Evolutionary conservation across 345 rosid genomes (phyloP), one percentile per base, ranked within the genome.

Genomic region (Raphanus sativus): DNA sequence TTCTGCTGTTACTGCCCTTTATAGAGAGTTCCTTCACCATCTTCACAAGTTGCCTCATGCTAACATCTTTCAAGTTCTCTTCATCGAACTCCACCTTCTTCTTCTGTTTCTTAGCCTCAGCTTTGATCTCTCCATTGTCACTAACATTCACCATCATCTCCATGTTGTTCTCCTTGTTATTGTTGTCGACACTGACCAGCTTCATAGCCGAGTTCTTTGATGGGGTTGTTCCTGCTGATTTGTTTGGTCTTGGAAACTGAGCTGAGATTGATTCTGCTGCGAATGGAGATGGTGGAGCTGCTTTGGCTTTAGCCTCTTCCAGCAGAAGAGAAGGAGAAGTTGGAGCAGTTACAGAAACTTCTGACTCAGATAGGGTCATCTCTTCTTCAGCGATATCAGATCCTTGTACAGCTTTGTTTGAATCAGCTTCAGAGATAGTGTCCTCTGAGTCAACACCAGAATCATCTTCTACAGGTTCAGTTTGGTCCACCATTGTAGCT

Each of bases 31-130:
- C 67, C 71, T 74, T 81, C 42, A 85, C 13, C 83, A 72, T 76
- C 84, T 85, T 86, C 33, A 2, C 70, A 34, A 90, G 79, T 56
- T 69, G 30, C 77, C 91, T 87, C 4, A 84, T 12, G 76, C 96
- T 90, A 66, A 16, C 29, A 3, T 59, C 73, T 24, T 69, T 61
- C 63, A 81, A 72, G 4, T 13, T 59, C 21, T 78, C 83, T 64
- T 77, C 84, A 34, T 69, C 80, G 33, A 69, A 40, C 16, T 0
- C 36, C 28, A 28, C 62, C 65, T 71, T 79, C 52, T 42, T 42
- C 61, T 77, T 73, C 65, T 34, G 54, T 11, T 74, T 65, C 55
- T 29, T 9, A 4, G 2, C 69, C 24, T 88, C 90, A 69, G 73
- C 83, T 21, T 84, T 84, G 61, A 3, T 62, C 75, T 80, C 76